Evolutionary conservation across 2,329 filamentous ascomycete genomes (phyloP).

Genomic region (Epicoccum sorghinum): DNA sequence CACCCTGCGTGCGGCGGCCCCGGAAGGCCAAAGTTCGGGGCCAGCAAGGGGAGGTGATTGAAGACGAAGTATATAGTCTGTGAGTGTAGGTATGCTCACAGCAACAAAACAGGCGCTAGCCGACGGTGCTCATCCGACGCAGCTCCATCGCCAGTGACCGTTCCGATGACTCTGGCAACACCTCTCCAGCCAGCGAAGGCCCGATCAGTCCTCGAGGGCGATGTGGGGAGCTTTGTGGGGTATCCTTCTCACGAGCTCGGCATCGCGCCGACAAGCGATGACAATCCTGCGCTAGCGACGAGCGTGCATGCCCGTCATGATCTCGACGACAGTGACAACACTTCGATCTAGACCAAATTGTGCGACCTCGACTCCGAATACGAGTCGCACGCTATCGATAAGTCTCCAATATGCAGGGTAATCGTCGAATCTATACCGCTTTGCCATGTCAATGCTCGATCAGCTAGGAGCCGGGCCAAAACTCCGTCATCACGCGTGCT

Average conservation of each 20-base stretch:
- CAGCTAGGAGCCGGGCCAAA: too few species aligned
- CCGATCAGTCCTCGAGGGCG: background rate
- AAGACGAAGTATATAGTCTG: background rate
- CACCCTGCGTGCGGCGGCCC: constrained; percentile 9
- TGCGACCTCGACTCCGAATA: too few species aligned
- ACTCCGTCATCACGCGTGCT: constrained; percentile 7
- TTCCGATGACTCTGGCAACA: constrained; percentile 2
- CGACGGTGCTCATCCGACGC: constrained; percentile 17
- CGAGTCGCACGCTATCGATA: too few species aligned
- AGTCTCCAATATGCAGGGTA: too few species aligned
- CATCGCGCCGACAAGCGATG: background rate
- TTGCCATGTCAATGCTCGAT: too few species aligned
- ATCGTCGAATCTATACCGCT: too few species aligned
- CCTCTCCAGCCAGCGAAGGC: background rate
- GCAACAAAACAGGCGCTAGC: constrained; percentile 15
- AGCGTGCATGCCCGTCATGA: too few species aligned
- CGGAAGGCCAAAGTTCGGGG: constrained; percentile 1
- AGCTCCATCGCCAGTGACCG: constrained; percentile 3
- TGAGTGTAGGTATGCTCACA: background rate
- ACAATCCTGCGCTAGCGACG: background rate
- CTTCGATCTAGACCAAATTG: too few species aligned
- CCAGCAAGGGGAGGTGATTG: background rate
- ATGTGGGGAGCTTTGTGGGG: constrained; percentile 18
- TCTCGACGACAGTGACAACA: too few species aligned
- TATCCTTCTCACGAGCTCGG: background rate